Conservation (phyloP, 768 basidiomycete species). For the Hericium coralloides region DNA sequence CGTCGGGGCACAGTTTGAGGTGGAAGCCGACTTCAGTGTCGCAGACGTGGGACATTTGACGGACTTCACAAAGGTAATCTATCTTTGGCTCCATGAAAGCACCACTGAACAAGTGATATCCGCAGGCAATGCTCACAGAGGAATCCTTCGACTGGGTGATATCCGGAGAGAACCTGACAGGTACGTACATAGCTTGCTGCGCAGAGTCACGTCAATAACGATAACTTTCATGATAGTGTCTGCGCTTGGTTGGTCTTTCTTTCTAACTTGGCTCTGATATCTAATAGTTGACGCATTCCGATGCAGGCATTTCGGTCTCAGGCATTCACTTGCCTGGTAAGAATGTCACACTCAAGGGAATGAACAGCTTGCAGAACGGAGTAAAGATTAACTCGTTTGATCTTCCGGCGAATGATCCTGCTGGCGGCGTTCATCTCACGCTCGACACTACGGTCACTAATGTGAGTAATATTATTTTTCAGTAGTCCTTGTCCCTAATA, state of each 20-base stretch:
- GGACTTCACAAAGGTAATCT: slow-evolving; percentile 50
- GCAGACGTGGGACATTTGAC: slow-evolving; percentile 48
- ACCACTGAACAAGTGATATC: background rate
- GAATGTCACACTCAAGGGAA: slow-evolving; percentile 55
- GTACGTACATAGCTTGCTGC: slow-evolving; percentile 21
- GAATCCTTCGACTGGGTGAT: slow-evolving; percentile 67
- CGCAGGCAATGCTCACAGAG: slow-evolving; percentile 46
- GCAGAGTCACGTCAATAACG: background rate
- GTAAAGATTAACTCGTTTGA: slow-evolving; percentile 62
- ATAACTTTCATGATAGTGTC: slow-evolving; percentile 29
- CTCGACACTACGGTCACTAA: slow-evolving; percentile 52
- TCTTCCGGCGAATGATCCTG: slow-evolving; percentile 60
- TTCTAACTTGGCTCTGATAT: background rate
- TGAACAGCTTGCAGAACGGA: slow-evolving; percentile 57
- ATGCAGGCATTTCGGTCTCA: slow-evolving; percentile 45
- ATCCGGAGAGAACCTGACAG: slow-evolving; percentile 51
- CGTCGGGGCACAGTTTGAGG: slow-evolving; percentile 50
- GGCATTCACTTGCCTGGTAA: slow-evolving; percentile 48
- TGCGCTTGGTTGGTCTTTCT: slow-evolving; percentile 40
- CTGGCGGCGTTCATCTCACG: slow-evolving; percentile 62
- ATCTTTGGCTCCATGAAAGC: too few relatives aligned
- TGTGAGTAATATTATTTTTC: slow-evolving; percentile 27
- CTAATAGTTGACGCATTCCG: background rate
- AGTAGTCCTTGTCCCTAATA: background rate
- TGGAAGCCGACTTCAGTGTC: slow-evolving; percentile 47